Conservation (phyloP, 73 alveolate species). For the Paramecium primaurelia region DNA sequence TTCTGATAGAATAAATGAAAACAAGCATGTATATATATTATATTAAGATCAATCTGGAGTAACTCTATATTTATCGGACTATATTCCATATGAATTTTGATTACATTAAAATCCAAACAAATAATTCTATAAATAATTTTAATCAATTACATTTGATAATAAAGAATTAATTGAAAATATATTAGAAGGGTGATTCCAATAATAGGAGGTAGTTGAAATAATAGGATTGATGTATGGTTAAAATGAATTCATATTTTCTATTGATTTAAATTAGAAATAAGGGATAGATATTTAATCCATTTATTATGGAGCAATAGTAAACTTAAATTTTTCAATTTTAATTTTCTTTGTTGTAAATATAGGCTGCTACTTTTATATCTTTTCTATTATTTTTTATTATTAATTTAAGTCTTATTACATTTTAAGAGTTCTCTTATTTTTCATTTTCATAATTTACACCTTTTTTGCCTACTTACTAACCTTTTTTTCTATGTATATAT, state of each 20-base stretch:
- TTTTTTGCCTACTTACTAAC: background rate
- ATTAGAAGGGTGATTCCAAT: background rate
- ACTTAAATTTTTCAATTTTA: background rate
- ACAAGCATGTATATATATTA: background rate
- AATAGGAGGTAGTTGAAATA: background rate
- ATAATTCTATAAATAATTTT: background rate
- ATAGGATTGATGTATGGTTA: background rate
- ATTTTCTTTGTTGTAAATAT: background rate
- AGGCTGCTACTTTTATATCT: background rate
- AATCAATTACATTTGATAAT: background rate
- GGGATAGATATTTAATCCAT: background rate
- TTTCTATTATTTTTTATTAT: background rate
- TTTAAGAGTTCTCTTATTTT: background rate
- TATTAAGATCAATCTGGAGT: background rate
- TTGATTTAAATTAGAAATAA: background rate
- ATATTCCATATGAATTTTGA: background rate
- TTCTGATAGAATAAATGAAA: background rate
- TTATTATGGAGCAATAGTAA: background rate
- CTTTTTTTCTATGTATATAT: background rate
- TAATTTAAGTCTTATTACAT: background rate
- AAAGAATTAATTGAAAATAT: background rate
- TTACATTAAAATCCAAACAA: background rate
- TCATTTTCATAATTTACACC: background rate
- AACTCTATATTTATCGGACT: background rate
- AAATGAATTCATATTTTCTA: background rate